Conservation (phyloP, 2,329 filamentous ascomycete genomes). For the Diaporthe ilicicola region DNA sequence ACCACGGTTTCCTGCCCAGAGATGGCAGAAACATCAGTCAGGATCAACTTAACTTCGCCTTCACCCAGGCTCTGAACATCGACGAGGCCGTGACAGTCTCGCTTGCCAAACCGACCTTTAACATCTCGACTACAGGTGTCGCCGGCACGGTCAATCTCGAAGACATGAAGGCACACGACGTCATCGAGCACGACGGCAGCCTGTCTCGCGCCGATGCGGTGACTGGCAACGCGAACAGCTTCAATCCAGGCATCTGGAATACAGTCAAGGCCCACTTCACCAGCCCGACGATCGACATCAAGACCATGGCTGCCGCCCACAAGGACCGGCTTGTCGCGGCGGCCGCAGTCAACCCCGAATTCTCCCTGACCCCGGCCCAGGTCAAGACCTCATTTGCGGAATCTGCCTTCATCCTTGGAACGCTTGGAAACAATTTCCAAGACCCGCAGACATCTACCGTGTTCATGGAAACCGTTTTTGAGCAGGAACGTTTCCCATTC, state of each 20-base stretch:
- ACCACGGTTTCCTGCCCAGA: constrained; percentile 57
- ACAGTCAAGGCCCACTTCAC: constrained; percentile 14
- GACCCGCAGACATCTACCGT: background rate
- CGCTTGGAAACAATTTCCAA: background rate
- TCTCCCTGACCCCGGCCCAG: background rate
- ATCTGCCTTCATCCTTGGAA: constrained; percentile 12
- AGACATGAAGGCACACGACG: constrained; percentile 53
- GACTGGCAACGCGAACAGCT: constrained; percentile 12
- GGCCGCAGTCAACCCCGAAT: background rate
- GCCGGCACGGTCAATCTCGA: constrained; percentile 48
- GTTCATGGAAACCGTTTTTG: background rate
- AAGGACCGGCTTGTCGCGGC: background rate
- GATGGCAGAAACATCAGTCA: constrained; percentile 52
- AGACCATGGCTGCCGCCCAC: background rate
- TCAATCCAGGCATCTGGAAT: background rate
- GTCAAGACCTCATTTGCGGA: constrained; percentile 6
- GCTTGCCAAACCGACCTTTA: constrained; percentile 53
- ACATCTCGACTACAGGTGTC: constrained; percentile 51
- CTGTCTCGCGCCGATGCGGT: constrained; percentile 34
- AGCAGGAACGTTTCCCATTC: constrained; percentile 7
- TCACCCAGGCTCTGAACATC: constrained; percentile 53
- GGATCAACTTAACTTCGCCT: constrained; percentile 46
- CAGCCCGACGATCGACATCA: constrained; percentile 1
- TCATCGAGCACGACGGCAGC: constrained; percentile 59
- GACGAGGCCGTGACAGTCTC: constrained; percentile 46